Percentiles rank a stretch among this genome's conserved stretches.
phyloP scores from a whole-genome alignment of 768 basidiomycete species.

The Collybia mongolica region DNA sequence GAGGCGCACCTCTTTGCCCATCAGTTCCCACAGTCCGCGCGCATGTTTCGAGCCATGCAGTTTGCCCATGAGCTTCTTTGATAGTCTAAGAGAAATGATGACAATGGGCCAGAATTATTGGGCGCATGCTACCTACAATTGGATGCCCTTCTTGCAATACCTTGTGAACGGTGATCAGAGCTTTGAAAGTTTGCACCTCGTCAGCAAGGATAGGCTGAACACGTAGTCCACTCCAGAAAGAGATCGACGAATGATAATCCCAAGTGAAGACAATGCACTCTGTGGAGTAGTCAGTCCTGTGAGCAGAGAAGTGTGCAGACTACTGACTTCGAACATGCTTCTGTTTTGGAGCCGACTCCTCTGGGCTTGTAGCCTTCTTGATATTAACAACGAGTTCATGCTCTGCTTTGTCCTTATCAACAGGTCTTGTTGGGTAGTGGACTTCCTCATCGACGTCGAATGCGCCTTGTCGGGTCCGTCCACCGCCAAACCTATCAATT shows the following conservation, averaged over 20 bases:
- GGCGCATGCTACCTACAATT: slow-evolving; percentile 47
- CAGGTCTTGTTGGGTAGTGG: slow-evolving; percentile 95
- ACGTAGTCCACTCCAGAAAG: slow-evolving; percentile 96
- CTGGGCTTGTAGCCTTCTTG: slow-evolving; percentile 96
- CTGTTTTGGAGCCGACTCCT: slow-evolving; percentile 97
- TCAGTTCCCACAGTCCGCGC: slow-evolving; percentile 82
- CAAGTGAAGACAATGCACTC: slow-evolving; percentile 99
- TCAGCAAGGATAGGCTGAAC: slow-evolving; percentile 97
- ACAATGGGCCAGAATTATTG: neutral
- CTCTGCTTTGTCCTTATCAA: slow-evolving; percentile 98
- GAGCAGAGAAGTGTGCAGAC: slow-evolving; percentile 2
- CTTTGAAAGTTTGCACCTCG: slow-evolving; percentile 98
- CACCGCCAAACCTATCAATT: slow-evolving; percentile 38
- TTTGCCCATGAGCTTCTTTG: slow-evolving; percentile 96
- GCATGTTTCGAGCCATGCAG: slow-evolving; percentile 97
- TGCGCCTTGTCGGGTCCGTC: slow-evolving; percentile 32
- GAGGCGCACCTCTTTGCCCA: slow-evolving; percentile 63
- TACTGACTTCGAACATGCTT: slow-evolving; percentile 96
- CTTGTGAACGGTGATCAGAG: slow-evolving; percentile 96
- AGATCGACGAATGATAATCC: slow-evolving; percentile 98
- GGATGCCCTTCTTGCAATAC: slow-evolving; percentile 98
- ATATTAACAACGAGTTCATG: slow-evolving; percentile 91
- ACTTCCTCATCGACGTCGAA: slow-evolving; percentile 82
- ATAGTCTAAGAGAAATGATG: slow-evolving; percentile 59
- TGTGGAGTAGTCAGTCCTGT: slow-evolving; percentile 29